Evolutionary conservation across 768 basidiomycete genomes (phyloP), one percentile per base, ranked within the genome.

Genomic region (Albatrellus ellisii): DNA sequence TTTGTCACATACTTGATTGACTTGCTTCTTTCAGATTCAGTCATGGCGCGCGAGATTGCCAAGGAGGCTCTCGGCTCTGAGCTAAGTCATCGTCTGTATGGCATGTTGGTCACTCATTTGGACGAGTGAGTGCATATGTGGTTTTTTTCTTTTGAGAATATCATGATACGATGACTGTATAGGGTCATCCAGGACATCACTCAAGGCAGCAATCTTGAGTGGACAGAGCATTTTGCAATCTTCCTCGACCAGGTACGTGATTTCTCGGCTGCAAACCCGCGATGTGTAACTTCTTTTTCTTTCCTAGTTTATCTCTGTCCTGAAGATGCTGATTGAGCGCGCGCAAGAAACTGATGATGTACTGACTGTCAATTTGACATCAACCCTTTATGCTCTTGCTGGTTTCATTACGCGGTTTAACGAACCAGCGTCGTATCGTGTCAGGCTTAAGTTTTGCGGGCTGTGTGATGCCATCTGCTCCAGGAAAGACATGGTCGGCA

Each of bases 31-130:
- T 62, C 67, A n/a, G 72, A 77, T 10, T 70, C 73, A 39, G 65
- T 75, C 5, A 67, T 72, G 33, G 71, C 82, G 26, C 74, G 88
- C n/a, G 84, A 94, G 51, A 67, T 76, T 9, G 83, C 83, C 2
- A 72, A 76, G 49, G 87, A 89, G 42, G 85, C 87, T 0, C 59
- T 95, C 14, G 87, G 89, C 2, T 65, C 67, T 11, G 90, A 95
- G 52, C 64, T 92, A 15, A 79, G 76, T 46, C 76, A 79, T 21
- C 67, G 72, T 35, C 61, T 87, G 36, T 83, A 85, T 51, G 63
- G 70, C 17, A 69, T 68, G 44, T 60, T 92, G 24, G 66, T 92
- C 38, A 74, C 69, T 47, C 73, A 78, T 45, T 64, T 94, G 43
- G 80, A 85, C 40, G 72, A 73, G 89, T 90, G 57, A 51, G 82